phyloP scores from a whole-genome alignment of 805 yeast species.

The Candida sphagnicola region DNA sequence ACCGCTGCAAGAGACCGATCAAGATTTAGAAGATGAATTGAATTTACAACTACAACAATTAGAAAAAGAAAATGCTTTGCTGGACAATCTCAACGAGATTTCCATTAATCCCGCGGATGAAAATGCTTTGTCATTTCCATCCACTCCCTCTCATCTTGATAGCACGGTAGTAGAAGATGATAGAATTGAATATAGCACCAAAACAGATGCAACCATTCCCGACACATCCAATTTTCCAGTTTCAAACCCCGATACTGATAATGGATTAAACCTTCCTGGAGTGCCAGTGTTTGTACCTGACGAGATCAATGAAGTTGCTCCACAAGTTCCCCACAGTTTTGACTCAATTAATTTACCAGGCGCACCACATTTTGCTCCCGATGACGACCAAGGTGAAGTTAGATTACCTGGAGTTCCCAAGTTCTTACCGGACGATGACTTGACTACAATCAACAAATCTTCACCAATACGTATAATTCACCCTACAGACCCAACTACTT shows the following conservation, averaged over 20 bases:
- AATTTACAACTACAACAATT: conserved; percentile 16
- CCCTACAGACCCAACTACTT: conserved; percentile 12
- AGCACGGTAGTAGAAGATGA: background rate
- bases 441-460: conserved; percentile 31
- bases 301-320: conserved; percentile 8
- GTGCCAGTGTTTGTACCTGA: conserved; percentile 35
- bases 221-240: too few species aligned
- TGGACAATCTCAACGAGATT: background rate
- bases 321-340: too few species aligned
- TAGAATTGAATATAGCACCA: background rate
- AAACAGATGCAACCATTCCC: background rate
- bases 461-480: conserved; percentile 35
- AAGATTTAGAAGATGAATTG: conserved; percentile 24
- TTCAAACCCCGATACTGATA: too few species aligned
- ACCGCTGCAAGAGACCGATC: conserved; percentile 20
- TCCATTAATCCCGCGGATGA: background rate
- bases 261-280: conserved; percentile 32
- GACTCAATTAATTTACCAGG: conserved; percentile 25
- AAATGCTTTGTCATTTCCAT: background rate
- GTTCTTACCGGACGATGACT: conserved; percentile 37
- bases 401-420: conserved; percentile 41
- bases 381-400: conserved; percentile 18
- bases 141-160: background rate
- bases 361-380: conserved; percentile 35
- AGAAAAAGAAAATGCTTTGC: background rate